These are phyloP conservation scores for Apophysomyces elegans DNA, from an alignment of 371 early-diverging fungal species.

Conservation along the genomic window DNA sequence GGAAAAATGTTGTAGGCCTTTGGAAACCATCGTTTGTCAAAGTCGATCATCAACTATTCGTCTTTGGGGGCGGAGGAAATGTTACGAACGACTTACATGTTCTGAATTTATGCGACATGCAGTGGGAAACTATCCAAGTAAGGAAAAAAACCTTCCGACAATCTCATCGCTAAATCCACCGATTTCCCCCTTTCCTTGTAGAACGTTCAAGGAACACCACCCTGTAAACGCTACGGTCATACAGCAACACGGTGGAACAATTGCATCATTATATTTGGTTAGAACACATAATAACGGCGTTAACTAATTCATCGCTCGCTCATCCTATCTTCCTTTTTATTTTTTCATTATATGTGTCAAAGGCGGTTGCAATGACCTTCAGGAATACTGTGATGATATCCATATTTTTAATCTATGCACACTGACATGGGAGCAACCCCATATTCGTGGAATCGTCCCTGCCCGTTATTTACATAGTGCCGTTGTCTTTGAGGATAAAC, in stretches of 20 bases:
- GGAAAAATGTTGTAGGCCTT: conserved; percentile 60
- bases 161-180: neutral
- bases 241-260: conserved; percentile 60
- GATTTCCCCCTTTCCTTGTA: conserved; percentile 13
- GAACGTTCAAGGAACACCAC: conserved; percentile 53
- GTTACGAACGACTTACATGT: conserved; percentile 60
- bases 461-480: conserved; percentile 64
- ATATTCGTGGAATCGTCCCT: conserved; percentile 54
- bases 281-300: neutral
- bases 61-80: conserved; percentile 67
- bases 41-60: conserved; percentile 56
- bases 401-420: conserved; percentile 48
- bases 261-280: conserved; percentile 62
- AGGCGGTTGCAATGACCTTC: conserved; percentile 53
- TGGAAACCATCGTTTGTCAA: conserved; percentile 67
- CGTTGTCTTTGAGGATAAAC: conserved; percentile 60
- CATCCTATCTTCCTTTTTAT: neutral
- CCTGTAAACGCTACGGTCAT: conserved; percentile 63
- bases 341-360: neutral
- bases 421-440: conserved; percentile 55
- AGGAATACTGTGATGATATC: conserved; percentile 54
- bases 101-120: conserved; percentile 50
- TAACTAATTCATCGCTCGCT: conserved; percentile 11
- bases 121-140: conserved; percentile 45
- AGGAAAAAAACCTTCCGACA: conserved; percentile 9